phyloP scores from a whole-genome alignment of 495 filamentous ascomycete species.

The Talaromyces liani region DNA sequence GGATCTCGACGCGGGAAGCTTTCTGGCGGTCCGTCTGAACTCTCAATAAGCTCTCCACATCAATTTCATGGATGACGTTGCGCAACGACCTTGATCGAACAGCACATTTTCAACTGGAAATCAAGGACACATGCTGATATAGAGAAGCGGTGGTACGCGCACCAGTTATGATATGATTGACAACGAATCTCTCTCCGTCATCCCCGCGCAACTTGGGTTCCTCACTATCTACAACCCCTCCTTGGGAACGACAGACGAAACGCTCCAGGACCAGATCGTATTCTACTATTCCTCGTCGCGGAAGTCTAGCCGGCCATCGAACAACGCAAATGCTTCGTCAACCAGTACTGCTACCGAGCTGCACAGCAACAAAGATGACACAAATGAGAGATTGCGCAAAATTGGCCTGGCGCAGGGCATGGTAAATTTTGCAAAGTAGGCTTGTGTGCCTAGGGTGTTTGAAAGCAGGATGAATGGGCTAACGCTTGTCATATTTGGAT shows the following conservation, averaged over 20 bases:
- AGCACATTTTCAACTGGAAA: background rate
- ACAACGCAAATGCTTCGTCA: constrained; percentile 28
- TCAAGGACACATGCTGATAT: background rate
- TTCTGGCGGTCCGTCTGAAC: background rate
- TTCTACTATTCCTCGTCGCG: constrained; percentile 70
- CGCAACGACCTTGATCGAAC: background rate
- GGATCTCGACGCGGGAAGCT: background rate
- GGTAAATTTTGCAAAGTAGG: constrained; percentile 79
- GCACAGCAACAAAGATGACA: constrained; percentile 53
- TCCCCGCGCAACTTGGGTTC: constrained; percentile 81
- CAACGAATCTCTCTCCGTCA: constrained; percentile 30
- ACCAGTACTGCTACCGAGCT: constrained; percentile 45
- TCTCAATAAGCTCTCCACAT: background rate
- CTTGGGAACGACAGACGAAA: constrained; percentile 82
- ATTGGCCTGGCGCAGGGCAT: constrained; percentile 98
- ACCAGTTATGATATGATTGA: constrained; percentile 33
- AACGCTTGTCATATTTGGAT: constrained; percentile 53
- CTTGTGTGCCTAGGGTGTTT: constrained; percentile 9
- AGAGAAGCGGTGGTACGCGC: background rate
- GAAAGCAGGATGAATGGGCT: background rate
- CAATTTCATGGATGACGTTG: background rate
- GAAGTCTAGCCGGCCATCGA: constrained; percentile 22
- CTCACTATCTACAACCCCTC: constrained; percentile 92
- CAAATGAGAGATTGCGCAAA: constrained; percentile 79
- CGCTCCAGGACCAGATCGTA: constrained; percentile 80